Percentiles rank a stretch among this genome's conserved stretches.
phyloP scores from a whole-genome alignment of 768 basidiomycete species.

The Tulasnella sp. region DNA sequence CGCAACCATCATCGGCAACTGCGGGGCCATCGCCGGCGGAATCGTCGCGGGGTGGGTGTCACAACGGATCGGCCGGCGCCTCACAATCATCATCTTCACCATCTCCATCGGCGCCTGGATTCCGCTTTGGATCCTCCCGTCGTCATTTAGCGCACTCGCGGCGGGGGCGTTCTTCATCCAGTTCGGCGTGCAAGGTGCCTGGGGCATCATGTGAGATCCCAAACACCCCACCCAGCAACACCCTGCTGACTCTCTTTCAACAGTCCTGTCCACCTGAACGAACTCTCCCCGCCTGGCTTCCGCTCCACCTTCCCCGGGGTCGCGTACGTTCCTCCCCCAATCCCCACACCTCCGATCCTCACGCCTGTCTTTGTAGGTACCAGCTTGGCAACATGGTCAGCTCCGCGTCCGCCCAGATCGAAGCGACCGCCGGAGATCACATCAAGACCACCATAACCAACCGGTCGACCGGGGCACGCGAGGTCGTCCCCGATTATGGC shows the following conservation, averaged over 20 bases:
- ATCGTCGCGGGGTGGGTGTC: slow-evolving; percentile 56
- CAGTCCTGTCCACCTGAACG: slow-evolving; percentile 68
- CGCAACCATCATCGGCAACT: slow-evolving; percentile 74
- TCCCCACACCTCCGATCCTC: neutral
- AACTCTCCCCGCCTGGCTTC: slow-evolving; percentile 81
- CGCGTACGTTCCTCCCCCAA: too few relatives aligned
- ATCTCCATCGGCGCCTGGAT: slow-evolving; percentile 50
- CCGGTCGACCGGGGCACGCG: slow-evolving; percentile 20
- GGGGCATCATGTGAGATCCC: slow-evolving; percentile 56
- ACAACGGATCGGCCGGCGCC: slow-evolving; percentile 70
- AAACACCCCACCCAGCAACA: neutral
- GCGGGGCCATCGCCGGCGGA: slow-evolving; percentile 49
- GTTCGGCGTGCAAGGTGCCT: slow-evolving; percentile 81
- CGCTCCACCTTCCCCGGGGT: slow-evolving; percentile 41
- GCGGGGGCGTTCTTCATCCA: slow-evolving; percentile 83
- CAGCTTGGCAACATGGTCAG: slow-evolving; percentile 74
- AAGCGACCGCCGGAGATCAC: slow-evolving; percentile 55
- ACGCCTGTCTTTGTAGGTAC: slow-evolving; percentile 79
- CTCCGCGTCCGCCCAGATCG: slow-evolving; percentile 66
- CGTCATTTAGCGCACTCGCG: slow-evolving; percentile 49
- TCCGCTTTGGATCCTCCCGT: slow-evolving; percentile 76
- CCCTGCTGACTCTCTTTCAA: slow-evolving; percentile 18
- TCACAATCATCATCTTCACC: slow-evolving; percentile 61
- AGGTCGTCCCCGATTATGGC: slow-evolving; percentile 49
- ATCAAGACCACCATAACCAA: slow-evolving; percentile 36